phyloP scores from a whole-genome alignment of 1,284 basidiomycete species.

The Boletus chippewaensis region DNA sequence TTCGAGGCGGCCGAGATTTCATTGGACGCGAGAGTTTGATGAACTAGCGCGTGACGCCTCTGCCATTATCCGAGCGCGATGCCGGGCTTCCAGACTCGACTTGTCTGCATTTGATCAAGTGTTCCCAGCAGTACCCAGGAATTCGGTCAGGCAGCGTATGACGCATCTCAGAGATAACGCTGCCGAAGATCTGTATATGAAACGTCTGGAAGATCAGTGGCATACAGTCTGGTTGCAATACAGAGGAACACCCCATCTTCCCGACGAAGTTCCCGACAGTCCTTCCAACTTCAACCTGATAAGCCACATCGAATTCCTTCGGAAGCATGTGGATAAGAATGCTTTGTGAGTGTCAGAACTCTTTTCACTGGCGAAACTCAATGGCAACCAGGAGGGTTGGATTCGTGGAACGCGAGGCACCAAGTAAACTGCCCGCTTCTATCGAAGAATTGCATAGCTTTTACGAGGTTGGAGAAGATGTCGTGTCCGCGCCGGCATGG shows the following conservation, averaged over 20 bases:
- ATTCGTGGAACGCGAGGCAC: slow-evolving; percentile 41
- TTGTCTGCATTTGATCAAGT: slow-evolving; percentile 71
- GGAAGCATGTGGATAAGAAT: slow-evolving; percentile 77
- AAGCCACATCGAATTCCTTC: slow-evolving; percentile 72
- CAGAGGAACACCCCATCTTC: slow-evolving; percentile 59
- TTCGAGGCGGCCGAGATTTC: slow-evolving; percentile 57
- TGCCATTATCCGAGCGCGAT: slow-evolving; percentile 76
- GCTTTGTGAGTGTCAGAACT: slow-evolving; percentile 56
- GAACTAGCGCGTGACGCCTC: slow-evolving; percentile 81
- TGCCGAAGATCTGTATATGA: slow-evolving; percentile 69
- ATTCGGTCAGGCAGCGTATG: slow-evolving; percentile 61
- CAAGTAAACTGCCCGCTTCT: slow-evolving; percentile 39
- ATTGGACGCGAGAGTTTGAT: slow-evolving; percentile 82
- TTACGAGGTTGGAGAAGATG: slow-evolving; percentile 47
- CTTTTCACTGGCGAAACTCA: slow-evolving; percentile 10
- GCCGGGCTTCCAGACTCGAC: slow-evolving; percentile 55
- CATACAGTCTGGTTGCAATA: slow-evolving; percentile 68
- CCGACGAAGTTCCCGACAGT: slow-evolving; percentile 65
- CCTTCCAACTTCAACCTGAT: slow-evolving; percentile 70
- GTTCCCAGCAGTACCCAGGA: slow-evolving; percentile 65
- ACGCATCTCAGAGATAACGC: slow-evolving; percentile 53
- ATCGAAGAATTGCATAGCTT: slow-evolving; percentile 41
- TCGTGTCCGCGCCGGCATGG: slow-evolving; percentile 42
- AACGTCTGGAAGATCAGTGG: slow-evolving; percentile 79
- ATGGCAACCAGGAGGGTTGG: slow-evolving; percentile 46